Conservation (phyloP, 345 rosid genomes). For the Citrus mangshanensis region DNA sequence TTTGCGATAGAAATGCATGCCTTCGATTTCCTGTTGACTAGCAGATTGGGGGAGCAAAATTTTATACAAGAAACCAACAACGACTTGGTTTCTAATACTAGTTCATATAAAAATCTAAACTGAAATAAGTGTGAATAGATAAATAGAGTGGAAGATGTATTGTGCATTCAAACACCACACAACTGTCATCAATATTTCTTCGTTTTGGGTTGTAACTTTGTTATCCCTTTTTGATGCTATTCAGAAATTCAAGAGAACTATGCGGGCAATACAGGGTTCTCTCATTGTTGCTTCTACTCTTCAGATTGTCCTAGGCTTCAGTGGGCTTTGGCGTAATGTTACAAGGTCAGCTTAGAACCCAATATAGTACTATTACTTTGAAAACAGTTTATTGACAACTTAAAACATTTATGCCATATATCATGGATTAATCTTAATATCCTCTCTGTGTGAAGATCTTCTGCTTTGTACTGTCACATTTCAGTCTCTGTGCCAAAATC, state of each 20-base stretch:
- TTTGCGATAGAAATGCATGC: neutral
- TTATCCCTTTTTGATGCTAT: slow-evolving; percentile 16
- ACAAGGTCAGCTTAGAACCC: slow-evolving; percentile 49
- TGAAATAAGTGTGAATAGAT: neutral
- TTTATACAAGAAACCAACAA: neutral
- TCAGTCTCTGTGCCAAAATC: neutral
- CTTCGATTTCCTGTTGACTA: neutral
- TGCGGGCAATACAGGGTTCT: slow-evolving; percentile 96
- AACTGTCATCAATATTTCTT: neutral
- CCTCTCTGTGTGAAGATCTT: neutral
- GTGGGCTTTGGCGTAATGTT: slow-evolving; percentile 98
- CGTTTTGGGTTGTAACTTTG: neutral
- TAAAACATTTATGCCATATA: neutral
- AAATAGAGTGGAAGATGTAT: neutral
- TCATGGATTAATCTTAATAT: neutral
- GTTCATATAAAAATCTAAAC: neutral
- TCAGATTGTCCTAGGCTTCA: slow-evolving; percentile 96
- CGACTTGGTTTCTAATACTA: neutral
- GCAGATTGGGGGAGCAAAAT: neutral
- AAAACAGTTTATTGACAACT: neutral
- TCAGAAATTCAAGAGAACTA: slow-evolving; percentile 76
- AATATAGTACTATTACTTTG: neutral
- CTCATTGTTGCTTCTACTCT: slow-evolving; percentile 90
- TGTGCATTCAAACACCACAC: neutral
- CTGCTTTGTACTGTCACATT: slow-evolving; percentile 1